A percentile compares a stretch with the other conserved stretches of the same genome.
Evolutionary conservation across 495 filamentous ascomycete species (phyloP).

Genomic region (Massariosphaeria phaeospora): DNA sequence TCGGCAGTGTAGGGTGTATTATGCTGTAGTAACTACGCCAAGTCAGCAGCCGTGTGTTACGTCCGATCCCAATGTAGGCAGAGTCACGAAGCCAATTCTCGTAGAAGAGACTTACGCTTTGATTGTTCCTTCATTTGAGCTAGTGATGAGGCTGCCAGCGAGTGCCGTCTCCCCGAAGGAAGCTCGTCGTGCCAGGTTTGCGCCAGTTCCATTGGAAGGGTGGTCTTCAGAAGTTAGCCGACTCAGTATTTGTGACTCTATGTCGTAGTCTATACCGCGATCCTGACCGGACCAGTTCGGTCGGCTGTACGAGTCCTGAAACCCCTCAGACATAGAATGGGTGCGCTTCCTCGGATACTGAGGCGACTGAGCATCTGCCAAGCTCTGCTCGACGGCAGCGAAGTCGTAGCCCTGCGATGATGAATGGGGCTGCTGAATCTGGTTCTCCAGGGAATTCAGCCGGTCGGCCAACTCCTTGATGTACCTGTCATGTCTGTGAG

Average conservation of each 20-base stretch:
- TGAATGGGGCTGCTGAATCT: slow-evolving; percentile 28
- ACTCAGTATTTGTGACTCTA: slow-evolving; percentile 20
- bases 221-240: slow-evolving; percentile 33
- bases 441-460: slow-evolving; percentile 72
- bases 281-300: slow-evolving; percentile 24
- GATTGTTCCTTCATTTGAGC: slow-evolving; percentile 24
- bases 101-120: slow-evolving; percentile 23
- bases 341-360: slow-evolving; percentile 51
- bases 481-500: slow-evolving; percentile 53
- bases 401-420: slow-evolving; percentile 22
- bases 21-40: slow-evolving; percentile 17
- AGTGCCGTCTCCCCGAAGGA: slow-evolving; percentile 26
- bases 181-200: slow-evolving; percentile 1
- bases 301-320: slow-evolving; percentile 45
- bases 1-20: slow-evolving; percentile 27
- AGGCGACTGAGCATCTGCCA: slow-evolving; percentile 35
- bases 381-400: slow-evolving; percentile 16
- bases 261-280: slow-evolving; percentile 39
- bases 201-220: slow-evolving; percentile 40
- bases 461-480: slow-evolving; percentile 94
- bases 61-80: neutral
- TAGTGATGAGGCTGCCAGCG: slow-evolving; percentile 22
- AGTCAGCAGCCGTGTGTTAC: slow-evolving; percentile 6
- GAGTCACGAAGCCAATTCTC: neutral
- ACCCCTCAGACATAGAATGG: slow-evolving; percentile 53